phyloP scores from a whole-genome alignment of 495 filamentous ascomycete species.

The Aspergillus nidulans region DNA sequence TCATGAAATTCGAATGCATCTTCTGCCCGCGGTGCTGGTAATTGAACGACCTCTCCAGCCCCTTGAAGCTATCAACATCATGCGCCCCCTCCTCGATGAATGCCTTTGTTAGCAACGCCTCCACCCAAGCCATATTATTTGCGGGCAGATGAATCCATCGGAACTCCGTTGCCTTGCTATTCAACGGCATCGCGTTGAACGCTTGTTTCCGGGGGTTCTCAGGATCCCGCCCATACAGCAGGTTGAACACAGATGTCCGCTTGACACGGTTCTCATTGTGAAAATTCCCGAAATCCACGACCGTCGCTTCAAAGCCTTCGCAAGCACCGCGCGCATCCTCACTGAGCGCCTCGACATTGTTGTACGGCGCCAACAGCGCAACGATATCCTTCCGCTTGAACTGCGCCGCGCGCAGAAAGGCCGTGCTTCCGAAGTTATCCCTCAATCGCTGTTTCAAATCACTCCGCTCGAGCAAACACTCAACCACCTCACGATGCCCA shows the following conservation, averaged over 20 bases:
- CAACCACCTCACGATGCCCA: slow-evolving; percentile 54
- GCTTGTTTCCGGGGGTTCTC: slow-evolving; percentile 48
- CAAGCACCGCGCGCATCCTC: slow-evolving; percentile 53
- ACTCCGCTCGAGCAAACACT: slow-evolving; percentile 43
- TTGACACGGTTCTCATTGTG: slow-evolving; percentile 57
- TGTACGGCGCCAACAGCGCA: slow-evolving; percentile 51
- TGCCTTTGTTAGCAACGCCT: slow-evolving; percentile 59
- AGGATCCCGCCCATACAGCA: slow-evolving; percentile 57
- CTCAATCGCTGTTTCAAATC: slow-evolving; percentile 45
- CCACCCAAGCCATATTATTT: slow-evolving; percentile 57
- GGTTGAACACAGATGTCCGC: slow-evolving; percentile 52
- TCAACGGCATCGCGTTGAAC: slow-evolving; percentile 49
- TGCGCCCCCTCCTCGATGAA: slow-evolving; percentile 64
- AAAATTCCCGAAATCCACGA: slow-evolving; percentile 67
- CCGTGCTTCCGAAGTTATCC: slow-evolving; percentile 60
- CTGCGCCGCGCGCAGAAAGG: slow-evolving; percentile 56
- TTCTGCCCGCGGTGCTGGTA: slow-evolving; percentile 60
- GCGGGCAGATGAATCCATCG: slow-evolving; percentile 70
- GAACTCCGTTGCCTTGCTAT: slow-evolving; percentile 54
- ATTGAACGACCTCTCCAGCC: slow-evolving; percentile 58
- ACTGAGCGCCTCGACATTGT: slow-evolving; percentile 47
- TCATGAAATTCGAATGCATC: slow-evolving; percentile 64
- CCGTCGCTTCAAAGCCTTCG: slow-evolving; percentile 59
- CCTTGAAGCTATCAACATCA: slow-evolving; percentile 66
- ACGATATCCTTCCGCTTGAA: slow-evolving; percentile 55